These are phyloP conservation scores for Rutstroemia sp. DNA, from an alignment of 2,329 filamentous ascomycete species.

Conservation along the genomic window DNA sequence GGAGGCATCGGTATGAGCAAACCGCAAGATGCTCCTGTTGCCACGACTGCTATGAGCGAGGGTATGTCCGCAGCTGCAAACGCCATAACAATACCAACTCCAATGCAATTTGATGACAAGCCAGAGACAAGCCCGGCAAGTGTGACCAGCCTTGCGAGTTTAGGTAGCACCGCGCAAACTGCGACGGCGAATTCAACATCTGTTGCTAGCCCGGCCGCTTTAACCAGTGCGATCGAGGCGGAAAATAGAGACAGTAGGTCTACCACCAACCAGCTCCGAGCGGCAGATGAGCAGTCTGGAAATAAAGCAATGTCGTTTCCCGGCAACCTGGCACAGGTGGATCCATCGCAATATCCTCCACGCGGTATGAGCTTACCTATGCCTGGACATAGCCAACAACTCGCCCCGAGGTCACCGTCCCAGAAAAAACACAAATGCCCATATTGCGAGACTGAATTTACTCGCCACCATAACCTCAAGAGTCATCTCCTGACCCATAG, in stretches of 20 bases:
- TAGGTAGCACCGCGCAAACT: conserved; percentile 27
- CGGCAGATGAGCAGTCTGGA: conserved; percentile 20
- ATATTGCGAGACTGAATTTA: conserved; percentile 95
- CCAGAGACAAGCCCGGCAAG: conserved; percentile 28
- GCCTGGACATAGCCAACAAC: conserved; percentile 37
- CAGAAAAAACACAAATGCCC: conserved; percentile 93
- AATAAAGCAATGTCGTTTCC: conserved; percentile 28
- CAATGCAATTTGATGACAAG: conserved; percentile 26
- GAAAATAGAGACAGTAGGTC: conserved; percentile 21
- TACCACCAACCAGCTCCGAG: conserved; percentile 16
- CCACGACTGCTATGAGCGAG: conserved; percentile 26
- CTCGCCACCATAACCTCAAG: conserved; percentile 93
- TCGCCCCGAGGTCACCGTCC: conserved; percentile 59
- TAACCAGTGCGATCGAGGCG: conserved; percentile 21
- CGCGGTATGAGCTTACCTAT: conserved; percentile 53
- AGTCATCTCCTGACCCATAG: conserved; percentile 95
- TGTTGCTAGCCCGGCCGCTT: conserved; percentile 25
- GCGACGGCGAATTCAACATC: conserved; percentile 28
- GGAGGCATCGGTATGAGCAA: conserved; percentile 48
- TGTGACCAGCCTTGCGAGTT: conserved; percentile 27
- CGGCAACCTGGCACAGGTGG: conserved; percentile 24
- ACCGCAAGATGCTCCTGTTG: conserved; percentile 41
- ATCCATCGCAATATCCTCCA: conserved; percentile 27
- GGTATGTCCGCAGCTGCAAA: conserved; percentile 26
- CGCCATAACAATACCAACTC: conserved; percentile 25